Percentiles rank a stretch among this genome's conserved stretches.
Conservation (phyloP, 306 rosid genomes). For the Citrullus amarus region DNA sequence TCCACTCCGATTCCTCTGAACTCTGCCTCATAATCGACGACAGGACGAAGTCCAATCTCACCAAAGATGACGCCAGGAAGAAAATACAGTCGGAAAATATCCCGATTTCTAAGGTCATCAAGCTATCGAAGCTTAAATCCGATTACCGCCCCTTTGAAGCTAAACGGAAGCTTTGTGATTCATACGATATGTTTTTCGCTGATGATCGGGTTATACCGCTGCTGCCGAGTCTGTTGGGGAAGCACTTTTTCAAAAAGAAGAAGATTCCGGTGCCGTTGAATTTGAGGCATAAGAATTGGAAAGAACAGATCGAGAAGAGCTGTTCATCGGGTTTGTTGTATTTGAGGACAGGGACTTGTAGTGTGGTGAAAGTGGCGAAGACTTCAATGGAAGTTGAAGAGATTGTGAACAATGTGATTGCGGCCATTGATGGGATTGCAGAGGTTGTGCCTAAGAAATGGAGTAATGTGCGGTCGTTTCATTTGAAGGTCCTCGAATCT, state of each 20-base stretch:
- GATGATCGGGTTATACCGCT: constrained; percentile 45
- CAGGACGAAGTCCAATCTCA: constrained; percentile 18
- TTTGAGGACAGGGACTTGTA: constrained; percentile 59
- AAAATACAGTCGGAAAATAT: constrained; percentile 45
- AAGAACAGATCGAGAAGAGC: constrained; percentile 10
- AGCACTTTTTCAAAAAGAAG: constrained; percentile 62
- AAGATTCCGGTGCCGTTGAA: constrained; percentile 73
- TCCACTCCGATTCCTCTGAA: constrained; percentile 31
- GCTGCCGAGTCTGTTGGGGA: constrained; percentile 49
- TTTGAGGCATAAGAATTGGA: constrained; percentile 49
- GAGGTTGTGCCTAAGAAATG: constrained; percentile 59
- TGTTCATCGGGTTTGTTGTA: constrained; percentile 39
- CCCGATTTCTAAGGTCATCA: constrained; percentile 43
- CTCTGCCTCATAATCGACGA: constrained; percentile 71
- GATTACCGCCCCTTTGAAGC: constrained; percentile 64
- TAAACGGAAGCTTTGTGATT: constrained; percentile 52
- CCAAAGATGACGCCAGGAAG: constrained; percentile 13
- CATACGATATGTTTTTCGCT: constrained; percentile 52
- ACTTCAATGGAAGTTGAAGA: constrained; percentile 4
- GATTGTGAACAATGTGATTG: constrained; percentile 43
- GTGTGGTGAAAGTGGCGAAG: constrained; percentile 60
- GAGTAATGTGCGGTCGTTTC: constrained; percentile 66
- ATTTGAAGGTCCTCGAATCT: constrained; percentile 59
- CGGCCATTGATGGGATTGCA: constrained; percentile 36
- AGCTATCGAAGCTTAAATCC: constrained; percentile 52